A percentile compares a stretch with the other conserved stretches of the same genome.
Conservation (phyloP, 805 yeast species). For the Nematodospora valgi region DNA sequence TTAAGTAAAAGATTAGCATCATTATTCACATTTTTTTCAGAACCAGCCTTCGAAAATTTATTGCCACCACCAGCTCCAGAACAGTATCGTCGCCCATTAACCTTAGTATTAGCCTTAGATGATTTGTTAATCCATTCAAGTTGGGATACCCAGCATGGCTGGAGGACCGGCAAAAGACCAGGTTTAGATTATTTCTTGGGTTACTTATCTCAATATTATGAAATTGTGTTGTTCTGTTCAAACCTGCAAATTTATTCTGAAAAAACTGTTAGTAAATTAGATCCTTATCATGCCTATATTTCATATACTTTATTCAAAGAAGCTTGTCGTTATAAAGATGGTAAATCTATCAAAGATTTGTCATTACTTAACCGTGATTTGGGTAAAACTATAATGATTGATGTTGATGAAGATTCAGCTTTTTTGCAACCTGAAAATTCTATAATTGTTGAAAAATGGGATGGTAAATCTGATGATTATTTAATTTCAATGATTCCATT, state of each 20-base stretch:
- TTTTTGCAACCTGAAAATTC: conserved; percentile 92
- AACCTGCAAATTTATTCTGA: conserved; percentile 85
- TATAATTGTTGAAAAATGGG: conserved; percentile 82
- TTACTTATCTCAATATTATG: conserved; percentile 92
- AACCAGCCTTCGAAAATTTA: conserved; percentile 89
- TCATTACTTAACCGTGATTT: conserved; percentile 88
- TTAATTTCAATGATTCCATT: conserved; percentile 83
- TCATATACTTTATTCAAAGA: conserved; percentile 87
- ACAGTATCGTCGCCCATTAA: conserved; percentile 87
- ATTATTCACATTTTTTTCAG: conserved; percentile 79
- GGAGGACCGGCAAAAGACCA: conserved; percentile 99
- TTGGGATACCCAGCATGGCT: conserved; percentile 89
- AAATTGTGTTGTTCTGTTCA: conserved; percentile 85
- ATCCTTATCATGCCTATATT: conserved; percentile 87
- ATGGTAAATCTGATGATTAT: conserved; percentile 77
- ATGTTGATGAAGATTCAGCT: conserved; percentile 68
- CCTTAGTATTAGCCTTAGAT: conserved; percentile 84
- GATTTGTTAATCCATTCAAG: conserved; percentile 87
- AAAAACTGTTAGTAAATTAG: conserved; percentile 79
- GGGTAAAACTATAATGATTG: conserved; percentile 74
- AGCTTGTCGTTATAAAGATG: conserved; percentile 86
- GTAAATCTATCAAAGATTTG: conserved; percentile 85
- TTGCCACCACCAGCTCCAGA: conserved; percentile 92
- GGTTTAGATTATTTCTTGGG: conserved; percentile 96
- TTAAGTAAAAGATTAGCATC: conserved; percentile 68